phyloP scores from a whole-genome alignment of 23 red algal species.

The Cyanidioschyzon merolae region DNA sequence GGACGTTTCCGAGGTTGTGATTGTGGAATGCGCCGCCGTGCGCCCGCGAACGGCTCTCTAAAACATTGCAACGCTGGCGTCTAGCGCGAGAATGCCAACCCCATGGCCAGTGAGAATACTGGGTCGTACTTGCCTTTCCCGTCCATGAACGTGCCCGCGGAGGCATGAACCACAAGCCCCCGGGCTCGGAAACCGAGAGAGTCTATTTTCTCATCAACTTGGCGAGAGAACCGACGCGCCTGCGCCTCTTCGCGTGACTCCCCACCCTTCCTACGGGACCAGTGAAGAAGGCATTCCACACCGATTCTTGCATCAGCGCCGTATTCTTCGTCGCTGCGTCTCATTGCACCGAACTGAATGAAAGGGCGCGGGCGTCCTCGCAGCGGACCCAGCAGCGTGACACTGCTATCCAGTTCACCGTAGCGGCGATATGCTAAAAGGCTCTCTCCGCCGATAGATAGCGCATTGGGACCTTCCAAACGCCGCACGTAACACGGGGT shows the following conservation, averaged over 20 bases:
- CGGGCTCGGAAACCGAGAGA: neutral
- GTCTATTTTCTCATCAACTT: neutral
- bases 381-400: neutral
- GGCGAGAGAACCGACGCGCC: neutral
- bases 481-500: constrained; percentile 6
- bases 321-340: neutral
- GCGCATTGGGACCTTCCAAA: neutral
- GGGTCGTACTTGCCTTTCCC: neutral
- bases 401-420: neutral
- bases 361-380: neutral
- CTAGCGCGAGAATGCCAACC: neutral
- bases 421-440: neutral
- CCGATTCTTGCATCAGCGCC: neutral
- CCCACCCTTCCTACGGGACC: neutral
- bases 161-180: neutral
- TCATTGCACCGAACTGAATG: neutral
- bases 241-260: neutral
- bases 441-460: neutral
- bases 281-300: neutral
- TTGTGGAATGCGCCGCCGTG: no score
- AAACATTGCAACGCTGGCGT: no score
- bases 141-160: neutral
- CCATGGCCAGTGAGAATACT: neutral
- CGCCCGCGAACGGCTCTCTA: no score
- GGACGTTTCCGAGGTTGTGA: no score